phyloP scores from a whole-genome alignment of 305 asterid species.

The Withania somnifera region DNA sequence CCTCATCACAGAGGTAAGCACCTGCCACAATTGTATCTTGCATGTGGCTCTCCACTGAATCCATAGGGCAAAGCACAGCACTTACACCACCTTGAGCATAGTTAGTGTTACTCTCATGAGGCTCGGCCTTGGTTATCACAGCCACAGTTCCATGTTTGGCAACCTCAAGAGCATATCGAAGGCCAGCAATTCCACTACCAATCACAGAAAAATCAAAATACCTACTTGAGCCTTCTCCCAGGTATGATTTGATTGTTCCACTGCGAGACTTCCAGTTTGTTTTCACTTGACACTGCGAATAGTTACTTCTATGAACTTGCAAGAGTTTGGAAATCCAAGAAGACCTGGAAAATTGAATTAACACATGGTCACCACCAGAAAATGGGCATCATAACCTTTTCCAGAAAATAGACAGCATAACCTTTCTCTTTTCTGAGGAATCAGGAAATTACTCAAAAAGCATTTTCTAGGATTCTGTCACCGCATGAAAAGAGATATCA shows the following conservation, averaged over 20 bases:
- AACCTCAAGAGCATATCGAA: conserved; percentile 96
- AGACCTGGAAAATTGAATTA: conserved; percentile 41
- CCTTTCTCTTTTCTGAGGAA: neutral
- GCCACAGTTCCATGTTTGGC: conserved; percentile 90
- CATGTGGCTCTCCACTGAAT: conserved; percentile 95
- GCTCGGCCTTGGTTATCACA: conserved; percentile 92
- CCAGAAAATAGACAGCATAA: neutral
- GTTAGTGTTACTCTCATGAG: conserved; percentile 95
- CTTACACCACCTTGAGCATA: conserved; percentile 99
- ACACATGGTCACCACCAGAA: neutral
- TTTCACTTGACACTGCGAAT: conserved; percentile 18
- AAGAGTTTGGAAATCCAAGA: conserved; percentile 38
- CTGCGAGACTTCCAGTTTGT: conserved; percentile 27
- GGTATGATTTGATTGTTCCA: conserved; percentile 31
- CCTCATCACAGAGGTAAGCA: conserved; percentile 94
- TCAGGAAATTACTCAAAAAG: neutral
- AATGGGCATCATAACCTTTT: neutral
- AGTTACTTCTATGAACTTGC: conserved; percentile 17
- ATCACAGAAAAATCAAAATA: conserved; percentile 80
- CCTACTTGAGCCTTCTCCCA: conserved; percentile 51
- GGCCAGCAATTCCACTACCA: conserved; percentile 99
- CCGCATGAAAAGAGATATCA: neutral
- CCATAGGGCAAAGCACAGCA: conserved; percentile 90
- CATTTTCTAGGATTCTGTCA: neutral
- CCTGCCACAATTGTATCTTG: conserved; percentile 94